Percentiles rank a stretch among this genome's conserved stretches.
These are phyloP conservation scores for Irineochytrium annulatum DNA, from an alignment of 192 early-diverging fungal genomes.

Conservation along the genomic window DNA sequence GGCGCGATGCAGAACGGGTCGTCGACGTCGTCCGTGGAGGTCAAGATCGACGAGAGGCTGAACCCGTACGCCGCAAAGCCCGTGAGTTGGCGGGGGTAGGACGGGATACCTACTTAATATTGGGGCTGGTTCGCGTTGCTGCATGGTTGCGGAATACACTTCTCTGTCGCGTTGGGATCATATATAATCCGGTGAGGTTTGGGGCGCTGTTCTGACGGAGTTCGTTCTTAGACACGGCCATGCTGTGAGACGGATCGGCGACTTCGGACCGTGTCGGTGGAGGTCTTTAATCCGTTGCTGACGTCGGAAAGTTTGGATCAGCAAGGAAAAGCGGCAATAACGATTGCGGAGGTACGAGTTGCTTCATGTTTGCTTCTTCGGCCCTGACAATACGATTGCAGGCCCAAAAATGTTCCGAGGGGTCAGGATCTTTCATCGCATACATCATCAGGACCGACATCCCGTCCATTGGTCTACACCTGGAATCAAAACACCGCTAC, in stretches of 20 bases:
- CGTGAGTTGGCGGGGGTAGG: neutral
- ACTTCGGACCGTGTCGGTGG: neutral
- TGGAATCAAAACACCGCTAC: constrained; percentile 80
- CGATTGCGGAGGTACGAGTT: constrained; percentile 37
- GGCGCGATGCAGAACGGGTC: neutral
- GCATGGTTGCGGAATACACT: neutral
- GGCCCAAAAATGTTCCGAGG: constrained; percentile 37
- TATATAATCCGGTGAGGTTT: neutral
- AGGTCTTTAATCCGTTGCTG: constrained; percentile 10
- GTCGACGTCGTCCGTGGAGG: neutral
- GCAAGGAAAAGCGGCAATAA: constrained; percentile 32
- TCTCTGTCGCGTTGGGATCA: neutral
- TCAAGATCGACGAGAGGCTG: neutral
- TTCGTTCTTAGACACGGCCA: neutral
- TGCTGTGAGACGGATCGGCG: constrained; percentile 12
- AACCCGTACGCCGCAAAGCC: neutral
- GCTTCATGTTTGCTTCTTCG: neutral
- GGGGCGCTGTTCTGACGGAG: neutral
- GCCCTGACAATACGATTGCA: neutral
- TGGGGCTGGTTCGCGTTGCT: neutral
- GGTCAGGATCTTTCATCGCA: constrained; percentile 44
- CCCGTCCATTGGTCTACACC: constrained; percentile 14
- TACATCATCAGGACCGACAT: constrained; percentile 52
- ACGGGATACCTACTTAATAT: neutral
- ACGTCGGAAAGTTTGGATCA: constrained; percentile 1